Percentiles rank a stretch among this genome's conserved stretches.
These are phyloP conservation scores for Aspergillus conjunctus DNA, from an alignment of 495 filamentous ascomycete genomes.

Conservation along the genomic window DNA sequence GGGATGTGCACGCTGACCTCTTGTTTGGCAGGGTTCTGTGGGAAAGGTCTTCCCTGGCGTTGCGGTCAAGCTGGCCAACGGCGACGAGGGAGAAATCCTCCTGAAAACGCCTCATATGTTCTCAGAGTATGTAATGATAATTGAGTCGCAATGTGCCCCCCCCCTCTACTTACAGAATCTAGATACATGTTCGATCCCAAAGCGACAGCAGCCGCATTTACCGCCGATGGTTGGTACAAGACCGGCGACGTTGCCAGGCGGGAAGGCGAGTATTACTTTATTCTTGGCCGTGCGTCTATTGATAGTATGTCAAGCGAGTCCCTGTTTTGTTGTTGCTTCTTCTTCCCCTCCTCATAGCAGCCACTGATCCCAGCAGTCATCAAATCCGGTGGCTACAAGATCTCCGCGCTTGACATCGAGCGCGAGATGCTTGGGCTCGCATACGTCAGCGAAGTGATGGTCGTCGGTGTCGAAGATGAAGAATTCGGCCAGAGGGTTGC, in stretches of 20 bases:
- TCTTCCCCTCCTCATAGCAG: too few relatives aligned
- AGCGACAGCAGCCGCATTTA: background rate
- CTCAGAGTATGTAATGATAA: background rate
- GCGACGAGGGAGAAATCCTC: background rate
- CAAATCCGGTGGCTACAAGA: constrained; percentile 50
- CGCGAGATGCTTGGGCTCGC: constrained; percentile 41
- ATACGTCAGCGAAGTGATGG: constrained; percentile 47
- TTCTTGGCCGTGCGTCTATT: constrained; percentile 48
- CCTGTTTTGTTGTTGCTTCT: too few relatives aligned
- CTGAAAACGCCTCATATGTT: background rate
- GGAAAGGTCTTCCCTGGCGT: constrained; percentile 44
- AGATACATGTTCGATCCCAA: background rate
- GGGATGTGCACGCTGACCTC: too few relatives aligned
- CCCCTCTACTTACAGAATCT: background rate
- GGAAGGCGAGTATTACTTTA: constrained; percentile 50
- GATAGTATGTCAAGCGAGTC: too few relatives aligned
- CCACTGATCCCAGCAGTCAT: too few relatives aligned
- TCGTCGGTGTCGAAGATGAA: constrained; percentile 47
- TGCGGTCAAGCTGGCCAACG: constrained; percentile 36
- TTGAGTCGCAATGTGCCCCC: too few relatives aligned
- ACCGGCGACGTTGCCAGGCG: constrained; percentile 50
- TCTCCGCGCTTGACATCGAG: constrained; percentile 49
- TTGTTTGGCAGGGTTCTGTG: constrained; percentile 30
- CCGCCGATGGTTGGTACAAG: constrained; percentile 45
- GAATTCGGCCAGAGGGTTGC: constrained; percentile 52